A percentile compares a stretch with the other conserved stretches of the same genome.
phyloP scores from a whole-genome alignment of 192 early-diverging fungal genomes.

The Mortierella alpina region DNA sequence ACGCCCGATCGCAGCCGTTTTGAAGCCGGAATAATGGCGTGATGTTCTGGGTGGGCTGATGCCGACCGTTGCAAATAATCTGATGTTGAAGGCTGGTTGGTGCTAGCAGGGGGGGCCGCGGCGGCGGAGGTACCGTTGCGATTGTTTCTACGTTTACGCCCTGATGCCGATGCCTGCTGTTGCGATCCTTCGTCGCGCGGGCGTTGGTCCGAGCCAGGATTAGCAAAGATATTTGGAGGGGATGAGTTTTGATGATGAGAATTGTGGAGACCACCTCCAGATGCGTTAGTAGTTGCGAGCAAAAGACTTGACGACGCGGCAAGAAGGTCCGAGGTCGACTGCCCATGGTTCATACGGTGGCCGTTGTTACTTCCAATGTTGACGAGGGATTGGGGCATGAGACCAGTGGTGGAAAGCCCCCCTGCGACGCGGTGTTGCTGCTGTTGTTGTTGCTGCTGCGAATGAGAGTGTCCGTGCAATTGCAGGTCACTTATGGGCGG shows the following conservation, averaged over 20 bases:
- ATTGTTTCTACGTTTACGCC: too few relatives aligned
- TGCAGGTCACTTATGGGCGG: neutral
- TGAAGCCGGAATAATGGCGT: too few relatives aligned
- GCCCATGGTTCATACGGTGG: slow-evolving; percentile 9
- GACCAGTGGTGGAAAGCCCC: neutral
- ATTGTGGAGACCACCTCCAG: neutral
- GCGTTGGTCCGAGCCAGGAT: neutral
- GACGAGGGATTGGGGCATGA: neutral
- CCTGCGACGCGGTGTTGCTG: slow-evolving; percentile 4
- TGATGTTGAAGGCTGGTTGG: too few relatives aligned
- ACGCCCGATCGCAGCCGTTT: too few relatives aligned
- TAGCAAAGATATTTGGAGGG: slow-evolving; percentile 2
- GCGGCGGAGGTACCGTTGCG: too few relatives aligned
- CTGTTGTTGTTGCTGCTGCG: slow-evolving; percentile 5
- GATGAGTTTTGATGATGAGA: neutral
- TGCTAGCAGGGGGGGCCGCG: too few relatives aligned
- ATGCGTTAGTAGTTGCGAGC: slow-evolving; percentile 5
- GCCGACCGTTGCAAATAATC: too few relatives aligned
- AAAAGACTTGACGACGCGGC: slow-evolving; percentile 13
- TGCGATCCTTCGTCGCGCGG: too few relatives aligned
- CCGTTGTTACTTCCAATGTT: neutral
- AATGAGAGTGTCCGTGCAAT: neutral
- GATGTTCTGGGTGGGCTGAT: too few relatives aligned
- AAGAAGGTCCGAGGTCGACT: slow-evolving; percentile 20
- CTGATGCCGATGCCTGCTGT: too few relatives aligned